Base-by-base conservation (phyloP, 169 alveolate genomes). In the Eimeria tenella region DNA sequence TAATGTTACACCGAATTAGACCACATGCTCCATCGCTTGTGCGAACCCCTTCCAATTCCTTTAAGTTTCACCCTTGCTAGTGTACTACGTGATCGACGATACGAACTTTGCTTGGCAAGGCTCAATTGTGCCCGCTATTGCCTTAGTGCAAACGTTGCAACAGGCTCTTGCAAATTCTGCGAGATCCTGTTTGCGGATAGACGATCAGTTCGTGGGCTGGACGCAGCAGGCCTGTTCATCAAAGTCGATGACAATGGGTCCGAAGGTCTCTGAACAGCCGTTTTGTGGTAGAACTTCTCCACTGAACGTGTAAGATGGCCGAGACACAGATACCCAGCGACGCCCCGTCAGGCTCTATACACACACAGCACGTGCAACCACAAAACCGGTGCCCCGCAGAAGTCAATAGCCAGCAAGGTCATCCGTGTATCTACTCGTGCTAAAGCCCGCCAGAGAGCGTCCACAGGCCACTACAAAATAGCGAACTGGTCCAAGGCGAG, bases 181-280 rank as follows among this genome's bases (percentile, higher is more conserved):
- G 42, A 31, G 42, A 31, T 2, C 42, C 42, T 31, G 42, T 31
- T 31, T 23, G n/a, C 23, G n/a, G 86, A 1, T 25, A n/a, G 15
- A 15, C 53, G 62, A 21, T 53, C 73, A 81, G 8, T 21, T 15
- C 25, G 50, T 83, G 68, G 77, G 62, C 49, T 60, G 86, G 58
- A 91, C 62, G 55, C 95, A 91, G 77, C 91, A 91, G 23, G 95
- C 95, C 74, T 79, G 95, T 53, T 91, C 95, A 70, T 91, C 92
- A 75, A 75, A 90, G 84, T 90, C 94, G 60, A 90, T 77, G 75
- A 63, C 62, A 65, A 91, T 23, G 3, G 95, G 95, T 8, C 77
- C 77, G 42, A 91, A 91, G 10, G 81, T 31, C 56, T 81, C 79
- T n/a, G 55, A 50, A 23, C 25, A 17, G 77, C 68, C 79, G 8